A percentile compares a stretch with the other conserved stretches of the same genome.
Evolutionary conservation across 75 land plant genomes (phyloP).

Genomic region (Picea glauca): DNA sequence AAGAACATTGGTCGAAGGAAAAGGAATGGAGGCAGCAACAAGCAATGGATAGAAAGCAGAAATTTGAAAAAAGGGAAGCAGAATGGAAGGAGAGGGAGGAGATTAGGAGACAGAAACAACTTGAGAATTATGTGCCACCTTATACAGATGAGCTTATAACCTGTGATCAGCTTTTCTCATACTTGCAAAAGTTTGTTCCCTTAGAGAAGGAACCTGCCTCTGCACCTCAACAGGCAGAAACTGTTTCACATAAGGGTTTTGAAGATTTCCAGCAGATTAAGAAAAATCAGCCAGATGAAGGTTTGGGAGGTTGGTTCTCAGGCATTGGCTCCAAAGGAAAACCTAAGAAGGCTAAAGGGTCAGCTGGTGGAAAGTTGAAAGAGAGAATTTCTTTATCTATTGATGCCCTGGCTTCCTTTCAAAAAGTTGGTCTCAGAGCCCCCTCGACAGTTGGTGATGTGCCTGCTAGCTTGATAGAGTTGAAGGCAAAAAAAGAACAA

Average conservation of each 20-base stretch:
- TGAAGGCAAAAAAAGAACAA: constrained; percentile 32
- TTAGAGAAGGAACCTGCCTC: constrained; percentile 12
- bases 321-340: constrained; percentile 27
- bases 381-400: constrained; percentile 37
- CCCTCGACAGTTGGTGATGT: constrained; percentile 35
- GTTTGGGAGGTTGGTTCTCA: constrained; percentile 37
- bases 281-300: constrained; percentile 37
- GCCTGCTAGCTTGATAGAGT: constrained; percentile 19
- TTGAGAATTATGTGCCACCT: constrained; percentile 50
- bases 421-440: constrained; percentile 23
- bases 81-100: constrained; percentile 42
- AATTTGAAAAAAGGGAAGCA: constrained; percentile 32
- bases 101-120: constrained; percentile 30
- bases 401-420: constrained; percentile 38
- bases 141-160: constrained; percentile 46
- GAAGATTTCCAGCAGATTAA: constrained; percentile 28
- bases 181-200: constrained; percentile 36
- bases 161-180: constrained; percentile 42
- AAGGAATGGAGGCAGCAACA: constrained; percentile 37
- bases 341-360: constrained; percentile 30
- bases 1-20: constrained; percentile 36
- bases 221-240: constrained; percentile 17
- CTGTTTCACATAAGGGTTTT: constrained; percentile 28
- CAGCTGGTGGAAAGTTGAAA: constrained; percentile 17
- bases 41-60: constrained; percentile 23